Evolutionary conservation across 2,329 filamentous ascomycete species (phyloP).

Genomic region (Furcasterigmium sp.): DNA sequence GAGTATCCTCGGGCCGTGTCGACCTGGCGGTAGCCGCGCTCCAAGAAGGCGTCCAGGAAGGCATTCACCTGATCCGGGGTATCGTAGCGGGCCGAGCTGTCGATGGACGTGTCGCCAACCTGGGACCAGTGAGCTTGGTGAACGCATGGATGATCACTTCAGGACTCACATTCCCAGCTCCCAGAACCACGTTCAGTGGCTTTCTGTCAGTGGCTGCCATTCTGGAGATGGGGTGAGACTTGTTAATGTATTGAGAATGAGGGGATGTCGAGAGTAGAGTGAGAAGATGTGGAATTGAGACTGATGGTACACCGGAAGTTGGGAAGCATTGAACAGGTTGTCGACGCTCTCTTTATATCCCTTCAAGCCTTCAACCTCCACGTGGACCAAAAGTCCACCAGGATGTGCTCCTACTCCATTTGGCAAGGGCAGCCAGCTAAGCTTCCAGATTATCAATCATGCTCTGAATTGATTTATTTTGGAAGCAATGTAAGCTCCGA

Average conservation of each 20-base stretch:
- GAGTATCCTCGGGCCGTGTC: constrained; percentile 28
- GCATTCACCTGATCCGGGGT: constrained; percentile 17
- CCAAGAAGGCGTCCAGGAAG: constrained; percentile 16
- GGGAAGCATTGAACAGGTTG: no score
- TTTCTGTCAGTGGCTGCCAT: no score
- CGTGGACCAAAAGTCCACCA: no score
- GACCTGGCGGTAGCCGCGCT: constrained; percentile 19
- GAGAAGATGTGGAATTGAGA: no score
- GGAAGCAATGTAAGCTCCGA: neutral
- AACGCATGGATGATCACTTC: neutral
- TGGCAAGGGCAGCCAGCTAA: neutral
- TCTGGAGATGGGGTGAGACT: no score
- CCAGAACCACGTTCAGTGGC: neutral
- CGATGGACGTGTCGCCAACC: constrained; percentile 9
- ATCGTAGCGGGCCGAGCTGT: constrained; percentile 9
- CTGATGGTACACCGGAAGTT: no score
- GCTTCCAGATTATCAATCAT: neutral
- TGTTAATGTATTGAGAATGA: no score
- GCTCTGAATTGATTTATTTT: neutral
- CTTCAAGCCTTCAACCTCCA: neutral
- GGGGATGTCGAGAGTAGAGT: no score
- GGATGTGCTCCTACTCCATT: neutral
- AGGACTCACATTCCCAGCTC: neutral
- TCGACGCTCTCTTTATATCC: neutral
- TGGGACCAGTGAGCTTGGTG: neutral